These are phyloP conservation scores for Ophiostoma piceae DNA, from an alignment of 2,329 filamentous ascomycete species.

Conservation along the genomic window DNA sequence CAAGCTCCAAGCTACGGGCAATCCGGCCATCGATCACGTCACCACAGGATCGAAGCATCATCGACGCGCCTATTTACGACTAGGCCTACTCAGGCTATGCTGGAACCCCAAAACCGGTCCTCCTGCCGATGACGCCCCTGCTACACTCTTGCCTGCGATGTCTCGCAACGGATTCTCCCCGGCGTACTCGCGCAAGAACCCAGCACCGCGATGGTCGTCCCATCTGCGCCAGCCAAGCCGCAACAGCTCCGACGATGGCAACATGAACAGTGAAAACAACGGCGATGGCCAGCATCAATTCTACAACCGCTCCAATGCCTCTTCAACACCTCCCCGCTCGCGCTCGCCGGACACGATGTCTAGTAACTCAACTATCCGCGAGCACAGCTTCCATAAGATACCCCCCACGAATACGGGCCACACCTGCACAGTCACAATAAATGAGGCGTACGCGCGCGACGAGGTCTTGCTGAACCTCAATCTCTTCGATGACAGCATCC, in stretches of 20 bases:
- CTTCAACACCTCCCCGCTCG: slow-evolving; percentile 25
- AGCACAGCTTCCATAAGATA: slow-evolving; percentile 28
- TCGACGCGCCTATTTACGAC: not conserved
- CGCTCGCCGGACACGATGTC: slow-evolving; percentile 47
- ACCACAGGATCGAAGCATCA: not conserved
- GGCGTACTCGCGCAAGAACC: slow-evolving; percentile 38
- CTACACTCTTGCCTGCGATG: slow-evolving; percentile 31
- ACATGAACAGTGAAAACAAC: not conserved
- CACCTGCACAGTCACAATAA: slow-evolving; percentile 52
- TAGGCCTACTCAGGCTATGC: slow-evolving; percentile 9
- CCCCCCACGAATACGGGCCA: slow-evolving; percentile 39
- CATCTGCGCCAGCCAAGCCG: slow-evolving; percentile 51
- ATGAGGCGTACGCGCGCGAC: slow-evolving; percentile 71
- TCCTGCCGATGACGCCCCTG: slow-evolving; percentile 20
- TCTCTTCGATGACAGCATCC: slow-evolving; percentile 58
- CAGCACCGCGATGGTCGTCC: slow-evolving; percentile 45
- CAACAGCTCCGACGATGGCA: slow-evolving; percentile 39
- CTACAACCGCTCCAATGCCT: slow-evolving; percentile 7
- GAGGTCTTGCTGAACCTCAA: slow-evolving; percentile 76
- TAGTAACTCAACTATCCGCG: slow-evolving; percentile 46
- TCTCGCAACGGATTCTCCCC: slow-evolving; percentile 42
- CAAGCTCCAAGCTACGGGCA: not conserved
- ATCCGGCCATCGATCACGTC: not conserved
- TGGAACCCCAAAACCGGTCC: not conserved
- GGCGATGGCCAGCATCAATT: slow-evolving; percentile 29